Percentiles rank a stretch among this genome's conserved stretches.
Conservation (phyloP, 306 rosid genomes). For the Spatholobus suberectus region DNA sequence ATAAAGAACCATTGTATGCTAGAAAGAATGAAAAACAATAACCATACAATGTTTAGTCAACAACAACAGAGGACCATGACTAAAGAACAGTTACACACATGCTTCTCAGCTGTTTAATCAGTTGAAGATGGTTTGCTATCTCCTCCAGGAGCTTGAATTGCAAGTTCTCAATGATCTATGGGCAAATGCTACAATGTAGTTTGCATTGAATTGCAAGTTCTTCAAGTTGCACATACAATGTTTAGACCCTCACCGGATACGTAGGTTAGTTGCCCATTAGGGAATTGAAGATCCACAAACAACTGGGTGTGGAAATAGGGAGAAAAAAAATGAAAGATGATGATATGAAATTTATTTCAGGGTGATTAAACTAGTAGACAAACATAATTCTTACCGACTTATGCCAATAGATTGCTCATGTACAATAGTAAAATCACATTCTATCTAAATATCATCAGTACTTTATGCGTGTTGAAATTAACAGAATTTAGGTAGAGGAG, state of each 20-base stretch:
- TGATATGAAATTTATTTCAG: slow-evolving; percentile 24
- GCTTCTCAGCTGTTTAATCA: slow-evolving; percentile 43
- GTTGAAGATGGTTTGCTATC: slow-evolving; percentile 41
- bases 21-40: slow-evolving; percentile 28
- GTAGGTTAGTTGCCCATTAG: slow-evolving; percentile 93
- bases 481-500: not conserved
- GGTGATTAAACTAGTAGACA: slow-evolving; percentile 4
- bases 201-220: too few relatives aligned
- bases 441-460: not conserved
- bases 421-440: not conserved
- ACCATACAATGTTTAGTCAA: slow-evolving; percentile 7
- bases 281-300: slow-evolving; percentile 97
- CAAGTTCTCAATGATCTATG: too few relatives aligned
- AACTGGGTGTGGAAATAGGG: slow-evolving; percentile 59
- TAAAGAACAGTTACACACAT: slow-evolving; percentile 18
- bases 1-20: slow-evolving; percentile 18
- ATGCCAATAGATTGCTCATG: slow-evolving; percentile 3
- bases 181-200: too few relatives aligned
- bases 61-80: slow-evolving; percentile 25
- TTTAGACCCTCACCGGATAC: slow-evolving; percentile 96
- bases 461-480: not conserved
- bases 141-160: slow-evolving; percentile 56
- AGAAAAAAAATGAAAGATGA: not conserved
- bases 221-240: too few relatives aligned
- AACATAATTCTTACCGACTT: not conserved